phyloP scores from a whole-genome alignment of 2,329 filamentous ascomycete species.

The Cytospora paraplurivora region DNA sequence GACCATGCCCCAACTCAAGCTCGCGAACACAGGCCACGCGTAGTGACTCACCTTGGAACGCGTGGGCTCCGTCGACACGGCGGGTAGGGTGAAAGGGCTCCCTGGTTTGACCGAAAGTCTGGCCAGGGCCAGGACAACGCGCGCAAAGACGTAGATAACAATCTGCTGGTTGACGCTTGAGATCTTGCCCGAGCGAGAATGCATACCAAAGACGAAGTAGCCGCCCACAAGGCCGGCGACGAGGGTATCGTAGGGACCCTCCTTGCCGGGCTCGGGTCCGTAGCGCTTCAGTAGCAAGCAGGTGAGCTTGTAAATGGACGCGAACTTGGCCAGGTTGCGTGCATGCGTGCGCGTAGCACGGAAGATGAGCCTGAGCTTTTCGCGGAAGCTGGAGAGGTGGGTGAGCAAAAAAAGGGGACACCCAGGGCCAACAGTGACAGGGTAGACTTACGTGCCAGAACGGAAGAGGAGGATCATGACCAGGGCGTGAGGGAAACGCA shows the following conservation, averaged over 20 bases:
- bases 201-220: conserved; percentile 84
- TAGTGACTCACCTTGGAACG: conserved; percentile 62
- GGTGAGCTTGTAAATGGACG: conserved; percentile 82
- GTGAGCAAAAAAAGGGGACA: conserved; percentile 5
- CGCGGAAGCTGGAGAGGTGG: conserved; percentile 53
- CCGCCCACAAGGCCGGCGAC: conserved; percentile 85
- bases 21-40: conserved; percentile 92
- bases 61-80: conserved; percentile 51
- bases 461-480: conserved; percentile 99
- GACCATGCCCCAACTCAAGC: conserved; percentile 85
- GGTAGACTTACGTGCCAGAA: conserved; percentile 71
- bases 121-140: conserved; percentile 82
- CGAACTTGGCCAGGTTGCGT: conserved; percentile 87
- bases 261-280: conserved; percentile 60
- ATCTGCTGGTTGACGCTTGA: conserved; percentile 93
- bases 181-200: conserved; percentile 67
- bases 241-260: conserved; percentile 79
- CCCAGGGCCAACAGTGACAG: conserved; percentile 21
- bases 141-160: conserved; percentile 95
- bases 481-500: conserved; percentile 95
- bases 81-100: conserved; percentile 46
- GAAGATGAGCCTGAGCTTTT: conserved; percentile 77
- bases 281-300: conserved; percentile 74
- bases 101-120: conserved; percentile 75
- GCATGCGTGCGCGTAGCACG: conserved; percentile 90